phyloP scores from a whole-genome alignment of 164 flowering plant species.

The Magnolia sinica region DNA sequence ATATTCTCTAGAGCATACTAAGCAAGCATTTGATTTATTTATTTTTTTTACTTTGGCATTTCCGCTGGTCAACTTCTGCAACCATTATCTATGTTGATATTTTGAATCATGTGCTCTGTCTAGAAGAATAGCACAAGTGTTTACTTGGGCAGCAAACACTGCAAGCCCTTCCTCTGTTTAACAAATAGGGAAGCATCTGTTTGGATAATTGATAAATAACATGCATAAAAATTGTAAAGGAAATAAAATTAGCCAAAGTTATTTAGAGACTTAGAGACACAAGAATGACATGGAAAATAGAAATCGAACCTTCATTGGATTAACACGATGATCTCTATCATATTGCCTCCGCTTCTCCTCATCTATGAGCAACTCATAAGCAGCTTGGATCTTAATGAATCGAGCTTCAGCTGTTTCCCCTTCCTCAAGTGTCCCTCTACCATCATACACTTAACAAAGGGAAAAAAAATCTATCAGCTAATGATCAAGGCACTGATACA shows the following conservation, averaged over 20 bases:
- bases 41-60: background rate
- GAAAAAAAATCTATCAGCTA: background rate
- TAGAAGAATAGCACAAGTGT: background rate
- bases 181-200: background rate
- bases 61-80: background rate
- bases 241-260: background rate
- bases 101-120: background rate
- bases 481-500: background rate
- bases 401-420: conserved; percentile 94
- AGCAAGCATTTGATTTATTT: no score
- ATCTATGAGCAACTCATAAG: conserved; percentile 90
- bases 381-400: conserved; percentile 96
- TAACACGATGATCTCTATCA: conserved; percentile 72
- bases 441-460: conserved; percentile 67
- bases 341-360: conserved; percentile 63
- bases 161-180: background rate
- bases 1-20: no score
- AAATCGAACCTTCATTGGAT: conserved; percentile 80
- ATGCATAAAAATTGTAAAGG: background rate
- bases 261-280: background rate
- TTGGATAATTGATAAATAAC: background rate
- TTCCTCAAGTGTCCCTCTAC: conserved; percentile 86
- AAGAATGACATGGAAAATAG: no score
- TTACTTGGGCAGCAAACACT: no score
- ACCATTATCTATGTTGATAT: background rate